A percentile compares a stretch with the other conserved stretches of the same genome.
Evolutionary conservation across 2,329 filamentous ascomycete genomes (phyloP).

Genomic region (Pseudocercospora macadamiae): DNA sequence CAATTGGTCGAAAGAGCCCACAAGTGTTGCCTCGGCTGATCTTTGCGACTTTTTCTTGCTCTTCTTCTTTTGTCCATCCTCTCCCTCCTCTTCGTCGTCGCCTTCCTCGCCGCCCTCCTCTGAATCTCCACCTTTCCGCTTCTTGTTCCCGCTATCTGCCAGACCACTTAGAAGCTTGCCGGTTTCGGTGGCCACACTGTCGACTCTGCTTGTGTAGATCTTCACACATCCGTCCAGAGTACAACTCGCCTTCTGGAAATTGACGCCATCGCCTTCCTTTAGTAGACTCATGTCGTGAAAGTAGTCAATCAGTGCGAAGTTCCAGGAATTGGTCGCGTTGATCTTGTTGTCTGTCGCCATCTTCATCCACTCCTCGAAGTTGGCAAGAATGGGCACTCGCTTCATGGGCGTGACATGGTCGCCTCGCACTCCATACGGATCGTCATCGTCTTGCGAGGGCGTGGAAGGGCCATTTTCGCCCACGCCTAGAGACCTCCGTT

Average conservation of each 20-base stretch:
- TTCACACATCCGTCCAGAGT: conserved; percentile 98
- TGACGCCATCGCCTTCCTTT: conserved; percentile 94
- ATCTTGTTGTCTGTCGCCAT: conserved; percentile 98
- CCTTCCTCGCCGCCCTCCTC: conserved; percentile 63
- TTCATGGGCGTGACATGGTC: conserved; percentile 91
- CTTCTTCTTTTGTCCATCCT: conserved; percentile 57
- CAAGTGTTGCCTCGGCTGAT: conserved; percentile 90
- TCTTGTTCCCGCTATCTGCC: conserved; percentile 76
- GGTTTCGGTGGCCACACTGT: conserved; percentile 96
- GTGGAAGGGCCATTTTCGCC: conserved; percentile 53
- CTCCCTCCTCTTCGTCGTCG: conserved; percentile 63
- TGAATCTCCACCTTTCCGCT: conserved; percentile 57
- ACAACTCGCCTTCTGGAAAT: conserved; percentile 98
- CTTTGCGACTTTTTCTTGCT: conserved; percentile 73
- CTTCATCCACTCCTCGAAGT: conserved; percentile 99
- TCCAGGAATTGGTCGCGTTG: conserved; percentile 98
- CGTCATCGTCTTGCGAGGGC: conserved; percentile 52
- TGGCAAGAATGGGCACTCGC: conserved; percentile 90
- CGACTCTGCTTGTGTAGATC: conserved; percentile 97
- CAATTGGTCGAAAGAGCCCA: conserved; percentile 81
- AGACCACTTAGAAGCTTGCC: conserved; percentile 92
- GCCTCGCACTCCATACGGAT: conserved; percentile 60
- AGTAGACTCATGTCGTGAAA: conserved; percentile 98
- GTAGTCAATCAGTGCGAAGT: conserved; percentile 99
- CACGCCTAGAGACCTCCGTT: conserved; percentile 39